Conservation (phyloP, 2,329 filamentous ascomycete species). For the Aspergillus sp. region DNA sequence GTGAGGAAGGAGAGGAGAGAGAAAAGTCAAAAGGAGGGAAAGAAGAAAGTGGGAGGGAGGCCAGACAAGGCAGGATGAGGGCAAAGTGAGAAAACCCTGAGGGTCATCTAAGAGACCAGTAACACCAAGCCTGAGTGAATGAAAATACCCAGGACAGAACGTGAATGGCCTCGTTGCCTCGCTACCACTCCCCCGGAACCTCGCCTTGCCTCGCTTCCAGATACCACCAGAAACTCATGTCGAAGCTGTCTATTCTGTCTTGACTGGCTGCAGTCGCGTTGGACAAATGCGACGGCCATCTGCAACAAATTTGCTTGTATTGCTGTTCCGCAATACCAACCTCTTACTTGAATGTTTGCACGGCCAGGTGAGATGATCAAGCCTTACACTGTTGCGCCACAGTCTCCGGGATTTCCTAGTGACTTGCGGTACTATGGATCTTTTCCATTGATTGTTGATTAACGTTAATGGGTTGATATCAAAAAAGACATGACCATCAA, state of each 20-base stretch:
- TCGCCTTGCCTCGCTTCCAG: neutral
- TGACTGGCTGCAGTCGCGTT: neutral
- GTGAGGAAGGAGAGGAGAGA: neutral
- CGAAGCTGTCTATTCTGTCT: neutral
- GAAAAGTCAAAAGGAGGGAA: neutral
- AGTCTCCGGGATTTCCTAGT: neutral
- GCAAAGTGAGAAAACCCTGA: constrained; percentile 2
- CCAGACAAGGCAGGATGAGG: neutral
- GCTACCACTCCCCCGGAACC: too few species aligned
- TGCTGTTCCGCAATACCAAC: too few species aligned
- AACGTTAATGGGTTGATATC: neutral
- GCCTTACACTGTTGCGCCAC: neutral
- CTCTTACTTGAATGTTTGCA: too few species aligned
- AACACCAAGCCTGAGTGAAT: constrained; percentile 6
- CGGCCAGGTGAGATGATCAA: neutral
- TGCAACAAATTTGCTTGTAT: too few species aligned
- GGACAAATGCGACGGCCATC: neutral
- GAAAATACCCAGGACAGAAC: neutral
- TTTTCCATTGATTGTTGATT: neutral
- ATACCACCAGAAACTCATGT: neutral
- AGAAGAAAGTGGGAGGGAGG: neutral
- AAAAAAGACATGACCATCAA: neutral
- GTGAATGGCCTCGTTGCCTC: too few species aligned
- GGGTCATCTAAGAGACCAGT: neutral
- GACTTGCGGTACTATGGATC: too few species aligned